These are phyloP conservation scores for Aureobasidium leucospermi DNA, from an alignment of 2,329 filamentous ascomycete species.

Conservation along the genomic window DNA sequence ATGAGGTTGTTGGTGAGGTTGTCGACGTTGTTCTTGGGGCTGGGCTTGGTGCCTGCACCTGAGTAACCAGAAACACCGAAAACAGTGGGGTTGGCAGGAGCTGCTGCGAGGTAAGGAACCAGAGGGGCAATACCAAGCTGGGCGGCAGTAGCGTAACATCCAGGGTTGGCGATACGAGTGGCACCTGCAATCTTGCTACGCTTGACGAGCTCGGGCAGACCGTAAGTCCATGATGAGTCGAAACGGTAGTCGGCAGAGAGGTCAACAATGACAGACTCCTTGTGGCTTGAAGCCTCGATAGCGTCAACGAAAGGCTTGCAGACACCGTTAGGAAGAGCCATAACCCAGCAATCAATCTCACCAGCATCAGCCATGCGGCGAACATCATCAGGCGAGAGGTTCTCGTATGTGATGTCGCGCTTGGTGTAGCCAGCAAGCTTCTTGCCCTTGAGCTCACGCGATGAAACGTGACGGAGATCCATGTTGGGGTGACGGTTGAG, in stretches of 20 bases:
- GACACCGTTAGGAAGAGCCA: constrained; percentile 92
- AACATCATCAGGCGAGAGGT: constrained; percentile 78
- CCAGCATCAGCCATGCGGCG: constrained; percentile 74
- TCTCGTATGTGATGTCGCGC: constrained; percentile 87
- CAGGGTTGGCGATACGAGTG: constrained; percentile 82
- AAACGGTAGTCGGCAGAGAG: constrained; percentile 97
- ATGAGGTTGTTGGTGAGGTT: constrained; percentile 81
- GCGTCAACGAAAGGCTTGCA: constrained; percentile 93
- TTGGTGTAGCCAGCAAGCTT: constrained; percentile 86
- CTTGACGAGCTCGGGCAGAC: constrained; percentile 76
- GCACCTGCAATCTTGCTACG: constrained; percentile 69
- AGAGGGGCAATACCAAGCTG: constrained; percentile 84
- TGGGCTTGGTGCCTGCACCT: constrained; percentile 89
- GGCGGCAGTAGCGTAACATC: constrained; percentile 90
- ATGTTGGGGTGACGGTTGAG: constrained; percentile 83
- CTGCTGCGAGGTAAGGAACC: constrained; percentile 60
- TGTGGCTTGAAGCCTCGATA: constrained; percentile 61
- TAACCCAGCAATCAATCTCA: constrained; percentile 91
- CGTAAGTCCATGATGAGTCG: constrained; percentile 78
- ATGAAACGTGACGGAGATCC: constrained; percentile 86
- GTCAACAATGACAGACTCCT: constrained; percentile 75
- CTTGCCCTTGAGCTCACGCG: constrained; percentile 82
- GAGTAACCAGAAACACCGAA: constrained; percentile 94
- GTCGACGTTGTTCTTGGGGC: constrained; percentile 84
- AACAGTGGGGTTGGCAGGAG: constrained; percentile 62